These are phyloP conservation scores for Tulasnella sp. DNA, from an alignment of 768 basidiomycete genomes.

Conservation along the genomic window DNA sequence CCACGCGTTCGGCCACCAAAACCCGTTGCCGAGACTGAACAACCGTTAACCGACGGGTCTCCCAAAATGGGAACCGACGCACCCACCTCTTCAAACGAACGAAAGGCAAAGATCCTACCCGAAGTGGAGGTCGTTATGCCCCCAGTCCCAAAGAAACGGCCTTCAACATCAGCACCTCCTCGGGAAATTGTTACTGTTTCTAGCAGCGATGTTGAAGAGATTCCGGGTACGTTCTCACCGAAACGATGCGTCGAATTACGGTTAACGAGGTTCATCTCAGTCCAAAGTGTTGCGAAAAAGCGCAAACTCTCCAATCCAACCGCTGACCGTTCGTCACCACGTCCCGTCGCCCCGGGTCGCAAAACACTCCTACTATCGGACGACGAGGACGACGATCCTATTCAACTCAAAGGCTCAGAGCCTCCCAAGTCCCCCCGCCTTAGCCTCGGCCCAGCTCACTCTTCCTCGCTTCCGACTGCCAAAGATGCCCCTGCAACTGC, in stretches of 20 bases:
- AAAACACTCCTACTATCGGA: neutral
- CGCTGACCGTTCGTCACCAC: neutral
- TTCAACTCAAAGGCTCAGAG: neutral
- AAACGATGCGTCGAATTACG: neutral
- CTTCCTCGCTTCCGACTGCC: neutral
- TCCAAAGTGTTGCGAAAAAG: neutral
- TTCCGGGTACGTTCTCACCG: neutral
- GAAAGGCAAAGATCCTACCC: neutral
- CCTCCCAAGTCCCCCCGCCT: neutral
- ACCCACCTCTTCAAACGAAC: neutral
- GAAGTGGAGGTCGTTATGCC: neutral
- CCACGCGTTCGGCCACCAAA: neutral
- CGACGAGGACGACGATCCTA: neutral
- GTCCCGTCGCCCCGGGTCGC: neutral
- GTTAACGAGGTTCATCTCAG: neutral
- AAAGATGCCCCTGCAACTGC: neutral
- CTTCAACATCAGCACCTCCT: neutral
- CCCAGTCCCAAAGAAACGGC: neutral
- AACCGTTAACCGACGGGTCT: neutral
- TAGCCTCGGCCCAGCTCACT: neutral
- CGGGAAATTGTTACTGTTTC: neutral
- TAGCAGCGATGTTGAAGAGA: neutral
- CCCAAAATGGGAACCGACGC: neutral
- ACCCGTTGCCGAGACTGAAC: neutral
- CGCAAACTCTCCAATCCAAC: neutral